Percentiles rank a stretch among this genome's conserved stretches.
Evolutionary conservation across 2,329 filamentous ascomycete species (phyloP).

Genomic region (Claviceps lovelessii): DNA sequence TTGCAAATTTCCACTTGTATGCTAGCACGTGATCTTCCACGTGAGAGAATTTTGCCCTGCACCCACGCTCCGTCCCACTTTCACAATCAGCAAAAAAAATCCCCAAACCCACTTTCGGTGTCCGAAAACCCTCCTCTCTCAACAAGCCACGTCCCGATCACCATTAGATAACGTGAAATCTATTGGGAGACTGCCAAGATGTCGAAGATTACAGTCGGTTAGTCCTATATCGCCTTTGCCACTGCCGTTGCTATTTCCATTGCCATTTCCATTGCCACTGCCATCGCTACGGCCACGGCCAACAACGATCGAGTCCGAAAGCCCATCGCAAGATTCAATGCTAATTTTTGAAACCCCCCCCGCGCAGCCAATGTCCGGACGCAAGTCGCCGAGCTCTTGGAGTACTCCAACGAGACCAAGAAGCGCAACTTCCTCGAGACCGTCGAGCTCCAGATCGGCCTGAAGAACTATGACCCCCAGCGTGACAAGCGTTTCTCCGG

Average conservation of each 20-base stretch:
- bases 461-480: constrained; percentile 98
- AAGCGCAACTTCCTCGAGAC: constrained; percentile 97
- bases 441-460: constrained; percentile 81
- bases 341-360: constrained; percentile 15
- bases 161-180: constrained; percentile 55
- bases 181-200: constrained; percentile 82
- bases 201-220: constrained; percentile 75
- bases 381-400: constrained; percentile 85
- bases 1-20: not conserved
- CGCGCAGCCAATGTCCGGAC: constrained; percentile 70
- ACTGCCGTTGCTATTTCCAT: not conserved
- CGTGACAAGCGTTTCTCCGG: constrained; percentile 99
- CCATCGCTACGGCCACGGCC: not conserved
- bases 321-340: not conserved
- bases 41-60: constrained; percentile 24
- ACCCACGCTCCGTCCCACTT: constrained; percentile 14
- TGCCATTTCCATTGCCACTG: not conserved
- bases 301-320: not conserved
- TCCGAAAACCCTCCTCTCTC: constrained; percentile 6
- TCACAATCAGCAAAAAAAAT: constrained; percentile 16
- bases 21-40: constrained; percentile 17
- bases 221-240: constrained; percentile 7
- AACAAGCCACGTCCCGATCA: constrained; percentile 32
- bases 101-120: constrained; percentile 5
- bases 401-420: constrained; percentile 89